Conservation (phyloP, 176 grass and related monocot genomes). For the Hordeum marinum region DNA sequence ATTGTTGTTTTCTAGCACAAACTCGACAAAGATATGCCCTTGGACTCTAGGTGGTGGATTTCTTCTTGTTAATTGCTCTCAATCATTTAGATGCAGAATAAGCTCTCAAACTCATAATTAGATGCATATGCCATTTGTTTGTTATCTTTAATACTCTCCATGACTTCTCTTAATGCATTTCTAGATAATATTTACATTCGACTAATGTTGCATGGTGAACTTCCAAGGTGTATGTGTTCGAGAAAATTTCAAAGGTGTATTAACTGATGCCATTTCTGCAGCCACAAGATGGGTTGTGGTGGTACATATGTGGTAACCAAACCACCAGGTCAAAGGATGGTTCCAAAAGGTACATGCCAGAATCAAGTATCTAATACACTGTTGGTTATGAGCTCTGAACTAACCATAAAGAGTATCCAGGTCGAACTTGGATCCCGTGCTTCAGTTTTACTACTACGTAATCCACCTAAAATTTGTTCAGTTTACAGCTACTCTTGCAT, state of each 20-base stretch:
- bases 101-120: neutral
- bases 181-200: constrained; percentile 14
- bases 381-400: constrained; percentile 12
- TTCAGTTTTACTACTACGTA: neutral
- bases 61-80: neutral
- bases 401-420: neutral
- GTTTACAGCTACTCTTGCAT: constrained; percentile 1
- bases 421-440: neutral
- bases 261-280: constrained; percentile 45
- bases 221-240: neutral
- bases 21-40: neutral
- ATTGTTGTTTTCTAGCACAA: neutral
- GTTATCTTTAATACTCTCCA: neutral
- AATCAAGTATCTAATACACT: constrained; percentile 10
- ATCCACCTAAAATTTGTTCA: constrained; percentile 1
- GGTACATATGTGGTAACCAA: constrained; percentile 30
- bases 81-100: neutral
- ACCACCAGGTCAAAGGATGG: constrained; percentile 30
- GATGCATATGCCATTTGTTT: neutral
- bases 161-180: neutral
- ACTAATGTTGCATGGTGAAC: constrained; percentile 1
- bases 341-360: constrained; percentile 39
- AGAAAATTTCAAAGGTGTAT: neutral
- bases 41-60: neutral
- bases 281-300: constrained; percentile 48